Base-by-base conservation (phyloP, 1,284 basidiomycete genomes). In the Ceratobasidium sp. region DNA sequence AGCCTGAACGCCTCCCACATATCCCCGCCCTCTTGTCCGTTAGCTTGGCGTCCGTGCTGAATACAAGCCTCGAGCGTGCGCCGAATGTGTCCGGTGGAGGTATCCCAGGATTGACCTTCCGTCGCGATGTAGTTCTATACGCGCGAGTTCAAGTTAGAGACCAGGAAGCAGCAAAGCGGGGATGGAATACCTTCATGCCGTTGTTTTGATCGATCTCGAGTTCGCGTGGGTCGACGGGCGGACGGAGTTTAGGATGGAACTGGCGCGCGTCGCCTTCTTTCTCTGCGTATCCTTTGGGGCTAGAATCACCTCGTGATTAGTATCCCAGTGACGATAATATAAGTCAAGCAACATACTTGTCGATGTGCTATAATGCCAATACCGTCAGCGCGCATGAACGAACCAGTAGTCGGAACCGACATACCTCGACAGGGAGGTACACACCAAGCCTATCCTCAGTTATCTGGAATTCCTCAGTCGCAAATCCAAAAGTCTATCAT, bases 381-480 rank as follows among this genome's bases (percentile, higher is more conserved):
- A 66, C 31, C 54, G 35, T 45, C 7, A 76, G 58, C 37, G 13
- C 31, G 61, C 49, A 45, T 26, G 1, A 26, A 37, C 3, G 51
- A 33, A 15, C 28, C 17, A 15, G 53, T 26, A 13, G 23, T n/a
- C 39, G 20, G 20, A 37, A 35, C 26, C 17, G 65, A 68, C 26
- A 53, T 45, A 66, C 37, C 45, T 35, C 89, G 5, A 89, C 88
- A 7, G 92, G 92, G 5, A 94, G 88, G 83, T 96, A 96, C 28
- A 93, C 92, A 5, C 93, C 93, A n/a, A 96, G 87, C 65, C 93
- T 88, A 75, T 95, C 93, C 54, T 90, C 86, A 11, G 94, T 96
- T 39, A 96, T 90, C 84, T 95, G 88, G 78, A 94, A 96, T 82
- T 94, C 93, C 75, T 87, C 87, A 8, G 90, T 91, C 26, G 90